These are phyloP conservation scores for Leishmania guyanensis DNA, from an alignment of 208 protist genomes.

Conservation along the genomic window DNA sequence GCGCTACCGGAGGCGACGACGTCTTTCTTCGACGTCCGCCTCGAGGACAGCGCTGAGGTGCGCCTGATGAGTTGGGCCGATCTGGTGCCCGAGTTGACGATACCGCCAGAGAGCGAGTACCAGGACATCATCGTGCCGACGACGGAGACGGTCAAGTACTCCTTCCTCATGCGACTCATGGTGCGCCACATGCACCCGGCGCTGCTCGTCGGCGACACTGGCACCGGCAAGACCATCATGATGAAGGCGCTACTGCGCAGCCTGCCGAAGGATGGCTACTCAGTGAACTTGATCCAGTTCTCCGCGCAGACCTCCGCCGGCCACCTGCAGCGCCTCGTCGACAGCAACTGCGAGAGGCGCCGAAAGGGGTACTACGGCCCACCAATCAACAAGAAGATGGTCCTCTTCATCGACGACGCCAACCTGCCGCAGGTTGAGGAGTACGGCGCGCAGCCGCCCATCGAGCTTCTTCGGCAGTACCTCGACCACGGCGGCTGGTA, in stretches of 20 bases:
- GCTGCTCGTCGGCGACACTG: conserved; percentile 94
- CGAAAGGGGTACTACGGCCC: conserved; percentile 96
- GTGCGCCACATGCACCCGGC: conserved; percentile 77
- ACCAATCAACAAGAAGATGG: conserved; percentile 93
- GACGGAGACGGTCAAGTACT: conserved; percentile 92
- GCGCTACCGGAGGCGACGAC: conserved; percentile 68
- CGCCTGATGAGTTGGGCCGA: conserved; percentile 85
- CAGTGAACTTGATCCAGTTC: conserved; percentile 94
- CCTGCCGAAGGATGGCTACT: conserved; percentile 83
- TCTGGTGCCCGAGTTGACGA: conserved; percentile 80
- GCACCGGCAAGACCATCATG: conserved; percentile 97
- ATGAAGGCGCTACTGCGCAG: conserved; percentile 89
- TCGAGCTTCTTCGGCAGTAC: conserved; percentile 96
- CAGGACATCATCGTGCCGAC: conserved; percentile 96
- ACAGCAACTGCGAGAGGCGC: conserved; percentile 94
- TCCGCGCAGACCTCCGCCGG: conserved; percentile 94
- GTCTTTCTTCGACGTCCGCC: conserved; percentile 86
- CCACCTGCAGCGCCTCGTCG: conserved; percentile 94
- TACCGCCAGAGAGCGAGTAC: conserved; percentile 86
- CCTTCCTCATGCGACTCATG: conserved; percentile 89
- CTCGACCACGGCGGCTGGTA: conserved; percentile 97
- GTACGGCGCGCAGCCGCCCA: conserved; percentile 96
- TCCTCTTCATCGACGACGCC: conserved; percentile 97
- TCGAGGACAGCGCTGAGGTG: conserved; percentile 74
- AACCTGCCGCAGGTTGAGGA: conserved; percentile 96